These are phyloP conservation scores for Pseudognaphalium luteoalbum DNA, from an alignment of 129 eudicot species.

Conservation along the genomic window DNA sequence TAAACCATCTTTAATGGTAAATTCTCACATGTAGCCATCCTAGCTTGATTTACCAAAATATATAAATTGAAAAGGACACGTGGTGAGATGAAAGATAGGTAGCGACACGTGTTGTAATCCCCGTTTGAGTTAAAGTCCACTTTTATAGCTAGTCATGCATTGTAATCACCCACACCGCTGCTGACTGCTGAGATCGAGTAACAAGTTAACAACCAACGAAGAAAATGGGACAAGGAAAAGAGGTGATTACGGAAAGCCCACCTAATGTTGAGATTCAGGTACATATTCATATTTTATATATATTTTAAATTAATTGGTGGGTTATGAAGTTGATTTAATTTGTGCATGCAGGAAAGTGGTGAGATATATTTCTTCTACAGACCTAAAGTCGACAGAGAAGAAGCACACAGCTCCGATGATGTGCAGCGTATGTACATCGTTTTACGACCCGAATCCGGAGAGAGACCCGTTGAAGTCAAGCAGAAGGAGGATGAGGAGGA, in stretches of 20 bases:
- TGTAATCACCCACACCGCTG: neutral
- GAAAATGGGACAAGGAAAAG: constrained; percentile 37
- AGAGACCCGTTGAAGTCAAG: constrained; percentile 17
- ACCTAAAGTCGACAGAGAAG: constrained; percentile 35
- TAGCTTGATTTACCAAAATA: neutral
- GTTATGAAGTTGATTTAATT: neutral
- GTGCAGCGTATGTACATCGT: constrained; percentile 37
- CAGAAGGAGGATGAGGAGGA: constrained; percentile 7
- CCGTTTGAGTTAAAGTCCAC: neutral
- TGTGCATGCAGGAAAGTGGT: constrained; percentile 31
- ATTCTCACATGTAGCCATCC: neutral
- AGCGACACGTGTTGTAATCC: neutral
- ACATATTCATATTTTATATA: neutral
- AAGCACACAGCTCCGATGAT: constrained; percentile 37
- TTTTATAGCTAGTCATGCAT: neutral
- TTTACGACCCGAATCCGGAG: constrained; percentile 31
- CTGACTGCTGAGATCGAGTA: neutral
- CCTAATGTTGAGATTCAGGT: constrained; percentile 45
- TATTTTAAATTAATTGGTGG: too few relatives aligned
- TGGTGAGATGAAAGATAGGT: neutral
- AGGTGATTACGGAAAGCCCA: constrained; percentile 32
- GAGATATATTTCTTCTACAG: constrained; percentile 44
- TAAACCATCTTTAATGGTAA: too few relatives aligned
- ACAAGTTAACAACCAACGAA: neutral
- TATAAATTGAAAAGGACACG: neutral